These are phyloP conservation scores for Lepidopterella palustris DNA, from an alignment of 495 filamentous ascomycete genomes.

Conservation along the genomic window DNA sequence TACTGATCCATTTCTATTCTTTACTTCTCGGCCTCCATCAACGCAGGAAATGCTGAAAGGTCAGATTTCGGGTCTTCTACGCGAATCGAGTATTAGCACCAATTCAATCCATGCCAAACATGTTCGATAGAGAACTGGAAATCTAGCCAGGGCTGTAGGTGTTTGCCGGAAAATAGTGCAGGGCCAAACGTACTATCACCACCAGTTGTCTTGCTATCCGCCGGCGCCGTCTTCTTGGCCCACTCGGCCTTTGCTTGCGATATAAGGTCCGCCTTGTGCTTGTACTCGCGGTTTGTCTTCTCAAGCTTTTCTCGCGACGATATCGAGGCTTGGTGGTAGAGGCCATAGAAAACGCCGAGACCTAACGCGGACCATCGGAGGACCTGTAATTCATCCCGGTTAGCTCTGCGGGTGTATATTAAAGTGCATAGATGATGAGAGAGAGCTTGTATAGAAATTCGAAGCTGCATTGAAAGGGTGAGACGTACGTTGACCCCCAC, in stretches of 20 bases:
- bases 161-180: too few relatives aligned
- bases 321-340: constrained; percentile 80
- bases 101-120: constrained; percentile 20
- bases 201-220: constrained; percentile 43
- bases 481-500: constrained; percentile 58
- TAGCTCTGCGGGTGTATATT: constrained; percentile 9
- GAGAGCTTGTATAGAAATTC: not conserved
- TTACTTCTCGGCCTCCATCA: constrained; percentile 48
- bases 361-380: constrained; percentile 88
- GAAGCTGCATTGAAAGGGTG: not conserved
- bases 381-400: constrained; percentile 53
- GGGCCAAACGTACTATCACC: constrained; percentile 56
- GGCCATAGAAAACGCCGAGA: constrained; percentile 82
- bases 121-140: not conserved
- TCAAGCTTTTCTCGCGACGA: constrained; percentile 57
- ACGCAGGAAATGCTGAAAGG: constrained; percentile 72
- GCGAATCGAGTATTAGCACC: constrained; percentile 7
- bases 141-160: not conserved
- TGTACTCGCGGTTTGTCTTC: constrained; percentile 67
- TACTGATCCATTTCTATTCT: not conserved
- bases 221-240: constrained; percentile 61
- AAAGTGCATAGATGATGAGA: not conserved
- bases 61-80: constrained; percentile 73
- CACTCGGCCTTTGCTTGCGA: constrained; percentile 85
- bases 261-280: constrained; percentile 83